Conservation (phyloP, 2,329 filamentous ascomycete species). For the Ceratocystis cacaofunesta region DNA sequence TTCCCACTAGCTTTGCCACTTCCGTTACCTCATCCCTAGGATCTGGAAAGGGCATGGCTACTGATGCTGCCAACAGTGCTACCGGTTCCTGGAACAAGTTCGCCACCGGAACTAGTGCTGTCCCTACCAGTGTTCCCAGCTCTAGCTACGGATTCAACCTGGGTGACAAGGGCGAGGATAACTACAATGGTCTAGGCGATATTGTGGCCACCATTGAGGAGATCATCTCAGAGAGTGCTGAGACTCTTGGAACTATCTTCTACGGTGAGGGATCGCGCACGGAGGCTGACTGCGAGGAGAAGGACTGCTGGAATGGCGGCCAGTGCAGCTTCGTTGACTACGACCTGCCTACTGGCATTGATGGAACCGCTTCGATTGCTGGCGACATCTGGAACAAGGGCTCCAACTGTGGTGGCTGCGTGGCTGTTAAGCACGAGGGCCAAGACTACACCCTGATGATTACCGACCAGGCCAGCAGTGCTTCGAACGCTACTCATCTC, state of each 20-base stretch:
- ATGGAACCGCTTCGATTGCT: slow-evolving; percentile 11
- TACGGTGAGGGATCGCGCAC: slow-evolving; percentile 10
- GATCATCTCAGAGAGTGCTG: not conserved
- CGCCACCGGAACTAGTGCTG: not conserved
- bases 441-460: slow-evolving; percentile 14
- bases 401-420: slow-evolving; percentile 15
- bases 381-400: slow-evolving; percentile 16
- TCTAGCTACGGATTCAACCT: not conserved
- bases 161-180: not conserved
- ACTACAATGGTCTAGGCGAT: not conserved
- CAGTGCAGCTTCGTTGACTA: slow-evolving; percentile 13
- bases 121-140: not conserved
- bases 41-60: not conserved
- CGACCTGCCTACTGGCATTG: slow-evolving; percentile 9
- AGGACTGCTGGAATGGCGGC: slow-evolving; percentile 6
- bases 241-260: slow-evolving; percentile 11
- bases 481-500: slow-evolving; percentile 15
- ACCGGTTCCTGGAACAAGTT: not conserved
- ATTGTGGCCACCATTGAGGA: not conserved
- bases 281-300: slow-evolving; percentile 7
- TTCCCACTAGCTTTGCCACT: not conserved
- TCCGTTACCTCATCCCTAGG: not conserved
- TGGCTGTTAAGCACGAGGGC: slow-evolving; percentile 13
- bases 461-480: slow-evolving; percentile 11
- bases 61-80: not conserved